A percentile compares a stretch with the other conserved stretches of the same genome.
These are phyloP conservation scores for Podospora didyma DNA, from an alignment of 495 filamentous ascomycete genomes.

Conservation along the genomic window DNA sequence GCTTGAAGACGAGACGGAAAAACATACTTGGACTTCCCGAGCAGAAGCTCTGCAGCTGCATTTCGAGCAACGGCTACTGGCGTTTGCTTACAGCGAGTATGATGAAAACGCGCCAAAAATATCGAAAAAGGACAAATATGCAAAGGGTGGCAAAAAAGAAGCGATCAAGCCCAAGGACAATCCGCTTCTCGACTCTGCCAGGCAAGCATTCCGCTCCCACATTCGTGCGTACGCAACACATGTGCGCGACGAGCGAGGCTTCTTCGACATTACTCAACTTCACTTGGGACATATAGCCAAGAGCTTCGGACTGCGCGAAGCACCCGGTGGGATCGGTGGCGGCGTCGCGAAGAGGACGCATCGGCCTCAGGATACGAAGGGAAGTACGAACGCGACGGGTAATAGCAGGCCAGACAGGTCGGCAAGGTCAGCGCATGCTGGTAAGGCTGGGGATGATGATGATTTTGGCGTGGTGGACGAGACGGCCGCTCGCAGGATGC, in stretches of 20 bases:
- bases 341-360: conserved; percentile 37
- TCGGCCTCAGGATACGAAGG: conserved; percentile 21
- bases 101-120: conserved; percentile 18
- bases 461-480: conserved; percentile 43
- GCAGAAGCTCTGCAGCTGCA: conserved; percentile 48
- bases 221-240: conserved; percentile 94
- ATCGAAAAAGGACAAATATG: conserved; percentile 17
- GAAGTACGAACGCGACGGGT: conserved; percentile 7
- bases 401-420: conserved; percentile 8
- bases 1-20: conserved; percentile 16
- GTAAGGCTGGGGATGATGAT: conserved; percentile 37
- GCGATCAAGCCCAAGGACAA: conserved; percentile 19
- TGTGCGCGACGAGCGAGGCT: conserved; percentile 70
- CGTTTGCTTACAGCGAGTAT: conserved; percentile 13
- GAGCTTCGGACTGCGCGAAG: conserved; percentile 82
- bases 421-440: conserved; percentile 5
- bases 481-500: conserved; percentile 70
- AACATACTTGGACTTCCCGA: conserved; percentile 38
- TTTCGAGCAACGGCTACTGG: conserved; percentile 44
- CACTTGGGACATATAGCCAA: conserved; percentile 95
- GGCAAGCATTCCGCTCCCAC: conserved; percentile 84
- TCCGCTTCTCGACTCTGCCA: conserved; percentile 60
- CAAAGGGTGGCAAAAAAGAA: conserved; percentile 12
- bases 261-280: conserved; percentile 83
- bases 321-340: conserved; percentile 71